These are phyloP conservation scores for Yarrowia sp. DNA, from an alignment of 805 yeast species.

Conservation along the genomic window DNA sequence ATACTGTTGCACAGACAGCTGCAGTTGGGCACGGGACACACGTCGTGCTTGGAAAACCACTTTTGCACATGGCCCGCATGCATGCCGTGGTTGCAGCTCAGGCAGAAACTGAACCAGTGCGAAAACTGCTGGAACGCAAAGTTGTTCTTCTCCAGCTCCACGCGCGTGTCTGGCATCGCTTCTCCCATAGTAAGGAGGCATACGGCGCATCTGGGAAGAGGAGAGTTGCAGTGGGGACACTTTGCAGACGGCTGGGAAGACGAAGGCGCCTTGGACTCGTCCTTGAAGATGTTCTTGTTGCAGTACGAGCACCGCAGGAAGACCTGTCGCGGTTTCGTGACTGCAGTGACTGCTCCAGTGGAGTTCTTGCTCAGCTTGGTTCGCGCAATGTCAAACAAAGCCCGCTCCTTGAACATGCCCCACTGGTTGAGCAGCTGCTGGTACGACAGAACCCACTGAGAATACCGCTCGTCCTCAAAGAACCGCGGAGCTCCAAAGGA, in stretches of 20 bases:
- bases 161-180: conserved; percentile 28
- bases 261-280: background rate
- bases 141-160: conserved; percentile 30
- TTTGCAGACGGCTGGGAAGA: background rate
- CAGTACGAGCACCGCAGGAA: conserved; percentile 80
- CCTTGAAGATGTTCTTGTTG: conserved; percentile 48
- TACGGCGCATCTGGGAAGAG: conserved; percentile 86
- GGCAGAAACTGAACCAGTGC: conserved; percentile 89
- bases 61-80: conserved; percentile 95
- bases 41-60: conserved; percentile 84
- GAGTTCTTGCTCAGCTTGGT: conserved; percentile 58
- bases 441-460: conserved; percentile 71
- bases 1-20: conserved; percentile 80
- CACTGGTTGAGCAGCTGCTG: conserved; percentile 71
- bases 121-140: conserved; percentile 45
- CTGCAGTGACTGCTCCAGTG: conserved; percentile 48
- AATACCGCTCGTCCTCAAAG: conserved; percentile 68
- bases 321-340: conserved; percentile 67
- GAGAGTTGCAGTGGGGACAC: conserved; percentile 85
- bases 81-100: conserved; percentile 88
- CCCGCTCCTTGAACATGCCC: conserved; percentile 73
- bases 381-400: conserved; percentile 79
- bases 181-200: conserved; percentile 76
- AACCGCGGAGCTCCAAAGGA: conserved; percentile 82
- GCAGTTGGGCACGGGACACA: conserved; percentile 95